phyloP scores from a whole-genome alignment of 768 basidiomycete species.

The Tylopilus vinaceipallidus region DNA sequence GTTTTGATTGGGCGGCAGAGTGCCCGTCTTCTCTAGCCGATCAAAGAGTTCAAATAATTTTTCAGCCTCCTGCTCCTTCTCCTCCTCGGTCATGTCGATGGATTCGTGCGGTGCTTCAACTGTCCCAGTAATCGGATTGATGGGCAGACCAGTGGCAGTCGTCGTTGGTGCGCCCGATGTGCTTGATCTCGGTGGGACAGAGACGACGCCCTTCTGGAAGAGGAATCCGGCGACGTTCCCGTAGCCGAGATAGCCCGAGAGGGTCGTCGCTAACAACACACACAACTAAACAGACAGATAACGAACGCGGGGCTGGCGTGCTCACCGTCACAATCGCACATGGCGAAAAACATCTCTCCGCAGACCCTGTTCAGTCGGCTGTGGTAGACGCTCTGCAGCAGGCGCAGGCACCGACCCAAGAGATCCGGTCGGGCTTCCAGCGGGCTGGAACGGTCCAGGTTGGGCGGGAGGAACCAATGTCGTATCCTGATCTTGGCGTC shows the following conservation, averaged over 20 bases:
- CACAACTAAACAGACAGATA: too few relatives aligned
- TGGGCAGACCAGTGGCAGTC: conserved; percentile 41
- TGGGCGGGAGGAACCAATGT: conserved; percentile 70
- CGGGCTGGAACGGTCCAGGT: conserved; percentile 75
- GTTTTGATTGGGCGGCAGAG: conserved; percentile 61
- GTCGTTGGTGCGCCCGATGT: conserved; percentile 34
- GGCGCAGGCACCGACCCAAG: conserved; percentile 75
- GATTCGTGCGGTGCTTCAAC: conserved; percentile 40
- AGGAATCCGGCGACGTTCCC: conserved; percentile 95
- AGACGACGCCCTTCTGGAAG: conserved; percentile 85
- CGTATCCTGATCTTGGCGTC: conserved; percentile 53
- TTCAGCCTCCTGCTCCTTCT: conserved; percentile 93
- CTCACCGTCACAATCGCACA: conserved; percentile 76
- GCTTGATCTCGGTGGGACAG: conserved; percentile 43
- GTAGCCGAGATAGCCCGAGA: conserved; percentile 85
- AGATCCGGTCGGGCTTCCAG: conserved; percentile 73
- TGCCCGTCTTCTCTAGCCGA: conserved; percentile 75
- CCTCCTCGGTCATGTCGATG: conserved; percentile 84
- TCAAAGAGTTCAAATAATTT: conserved; percentile 90
- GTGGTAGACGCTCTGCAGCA: conserved; percentile 76
- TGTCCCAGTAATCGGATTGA: conserved; percentile 89
- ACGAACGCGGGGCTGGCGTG: too few relatives aligned
- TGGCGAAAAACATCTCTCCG: conserved; percentile 84
- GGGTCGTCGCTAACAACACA: conserved; percentile 50
- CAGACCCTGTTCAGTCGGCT: conserved; percentile 67